Base-by-base conservation (phyloP, 306 rosid genomes). In the Prosopis cineraria region DNA sequence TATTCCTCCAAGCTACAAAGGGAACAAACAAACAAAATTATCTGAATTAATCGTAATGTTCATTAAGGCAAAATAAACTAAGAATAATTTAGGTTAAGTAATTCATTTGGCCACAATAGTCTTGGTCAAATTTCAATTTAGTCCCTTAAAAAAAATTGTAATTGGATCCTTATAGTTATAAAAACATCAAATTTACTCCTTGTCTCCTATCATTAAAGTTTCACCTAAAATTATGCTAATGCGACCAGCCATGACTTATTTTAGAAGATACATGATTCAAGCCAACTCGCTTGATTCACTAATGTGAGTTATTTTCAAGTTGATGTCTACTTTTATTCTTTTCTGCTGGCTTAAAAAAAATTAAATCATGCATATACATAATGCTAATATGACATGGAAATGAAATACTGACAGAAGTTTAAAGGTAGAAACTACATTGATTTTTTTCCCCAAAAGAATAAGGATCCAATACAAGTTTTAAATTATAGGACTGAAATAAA, bases 1-100 rank as follows among this genome's bases (percentile, higher is more conserved):
- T 79, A 87, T 88, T 79, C 98, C 98, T 41, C 98, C 97, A 77
- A 95, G 95, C 98, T 95, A 79, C 50, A 65, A 22, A 77, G 16
- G 78, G 29, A 79, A 74, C 44, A 78, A 3, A 36, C 29, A 75
- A 34, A 64, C 39, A 65, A 70, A 70, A 66, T 41, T 52, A 80
- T 33, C 17, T 47, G 25, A 75, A 73, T 16, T 60, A 40, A 41
- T 44, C 70, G 73, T 68, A 24, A 65, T 19, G 68, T 37, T 19
- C 45, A 40, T 17, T 4, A 34, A 22, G 30, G 63, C 60, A 70
- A 52, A 59, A 27, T 10, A 44, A 37, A 16, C 24, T 69, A 7
- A 30, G 24, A 29, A 36, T 29, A 30, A 3, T 39, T 39, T 72
- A 39, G 40, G 0, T 37, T 58, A 74, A 58, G 10, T 13, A 25